Base-by-base conservation (phyloP, 768 basidiomycete species). In the Pilatotrama ljubarskyi region DNA sequence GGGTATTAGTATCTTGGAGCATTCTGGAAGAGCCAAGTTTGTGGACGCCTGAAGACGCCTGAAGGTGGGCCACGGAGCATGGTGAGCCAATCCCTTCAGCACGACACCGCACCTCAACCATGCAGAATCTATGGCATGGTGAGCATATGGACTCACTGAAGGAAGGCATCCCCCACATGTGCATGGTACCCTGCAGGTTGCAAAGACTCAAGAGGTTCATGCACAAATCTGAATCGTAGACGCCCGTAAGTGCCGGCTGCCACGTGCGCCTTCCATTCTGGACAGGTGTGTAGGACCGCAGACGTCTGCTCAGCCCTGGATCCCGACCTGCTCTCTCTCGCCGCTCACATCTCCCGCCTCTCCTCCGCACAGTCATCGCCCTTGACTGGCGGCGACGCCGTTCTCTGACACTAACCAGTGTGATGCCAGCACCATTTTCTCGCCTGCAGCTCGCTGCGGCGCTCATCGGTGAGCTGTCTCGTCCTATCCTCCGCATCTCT, bases 401-500 rank as follows among this genome's bases (percentile, higher is more conserved):
- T 35, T 10, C 38, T 32, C 22, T 40, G 29, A n/a, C 17, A 6
- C 7, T 48, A 9, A 15, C 20, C 10, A 13, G 41, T 17, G 50
- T 36, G 22, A 61, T 61, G 48, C 41, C 53, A 17, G 73, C 80
- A 50, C 70, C 81, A 1, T 93, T 94, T 74, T 94, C 92, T 55
- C 87, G 93, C 62, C 76, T 93, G 63, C 92, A 94, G 73, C 79
- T 95, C 52, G 93, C 92, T 9, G 93, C 93, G 43, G 92, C 92
- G 22, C 74, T 95, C 58, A 79, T 94, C 48, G 93, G 93, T 93
- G 73, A 69, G 49, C 13, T 42, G 47, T 20, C 54, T 46, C 15
- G 47, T 58, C 37, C n/a, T 32, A 22, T 22, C 24, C 43, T 26
- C 20, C 35, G 29, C 55, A 24, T 24, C 40, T 38, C 50, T 53